Conservation (phyloP, 2,329 filamentous ascomycete genomes). For the Claviceps cyperi region DNA sequence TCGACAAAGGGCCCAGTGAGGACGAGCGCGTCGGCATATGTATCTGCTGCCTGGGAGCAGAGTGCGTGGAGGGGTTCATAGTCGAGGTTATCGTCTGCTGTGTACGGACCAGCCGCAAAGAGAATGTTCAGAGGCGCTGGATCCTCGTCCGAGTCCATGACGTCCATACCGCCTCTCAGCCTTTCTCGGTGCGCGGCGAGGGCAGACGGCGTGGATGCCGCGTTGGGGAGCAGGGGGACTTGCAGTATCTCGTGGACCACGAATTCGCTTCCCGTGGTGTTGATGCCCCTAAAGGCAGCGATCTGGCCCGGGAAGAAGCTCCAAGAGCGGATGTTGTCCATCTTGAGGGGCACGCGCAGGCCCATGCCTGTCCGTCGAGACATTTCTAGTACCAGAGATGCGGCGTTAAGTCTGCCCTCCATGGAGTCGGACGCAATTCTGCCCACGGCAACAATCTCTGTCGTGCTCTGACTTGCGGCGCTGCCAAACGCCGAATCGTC, state of each 20-base stretch:
- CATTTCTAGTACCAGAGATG: conserved; percentile 77
- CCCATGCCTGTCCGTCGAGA: conserved; percentile 75
- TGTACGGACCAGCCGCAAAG: conserved; percentile 77
- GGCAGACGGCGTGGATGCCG: conserved; percentile 52
- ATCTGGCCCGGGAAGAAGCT: conserved; percentile 93
- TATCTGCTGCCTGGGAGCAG: conserved; percentile 61
- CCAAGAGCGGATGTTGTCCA: conserved; percentile 52
- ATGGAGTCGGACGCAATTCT: conserved; percentile 76
- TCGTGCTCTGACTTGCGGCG: conserved; percentile 70
- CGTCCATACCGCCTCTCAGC: conserved; percentile 48
- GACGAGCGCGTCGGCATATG: conserved; percentile 63
- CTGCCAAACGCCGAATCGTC: conserved; percentile 77
- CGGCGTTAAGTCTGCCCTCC: conserved; percentile 76
- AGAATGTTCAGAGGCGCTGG: conserved; percentile 61
- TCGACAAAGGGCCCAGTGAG: conserved; percentile 83
- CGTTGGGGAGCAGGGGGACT: conserved; percentile 58
- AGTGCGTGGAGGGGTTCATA: conserved; percentile 77
- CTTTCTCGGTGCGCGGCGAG: conserved; percentile 57
- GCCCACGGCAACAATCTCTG: conserved; percentile 78
- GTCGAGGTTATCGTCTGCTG: conserved; percentile 78
- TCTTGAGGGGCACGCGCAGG: conserved; percentile 62
- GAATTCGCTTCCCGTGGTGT: conserved; percentile 74
- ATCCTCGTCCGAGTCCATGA: conserved; percentile 37
- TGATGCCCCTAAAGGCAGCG: conserved; percentile 73
- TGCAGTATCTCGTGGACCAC: conserved; percentile 62